A percentile compares a stretch with the other conserved stretches of the same genome.
These are phyloP conservation scores for Closterium sp. DNA, from an alignment of 139 green algal genomes.

Conservation along the genomic window DNA sequence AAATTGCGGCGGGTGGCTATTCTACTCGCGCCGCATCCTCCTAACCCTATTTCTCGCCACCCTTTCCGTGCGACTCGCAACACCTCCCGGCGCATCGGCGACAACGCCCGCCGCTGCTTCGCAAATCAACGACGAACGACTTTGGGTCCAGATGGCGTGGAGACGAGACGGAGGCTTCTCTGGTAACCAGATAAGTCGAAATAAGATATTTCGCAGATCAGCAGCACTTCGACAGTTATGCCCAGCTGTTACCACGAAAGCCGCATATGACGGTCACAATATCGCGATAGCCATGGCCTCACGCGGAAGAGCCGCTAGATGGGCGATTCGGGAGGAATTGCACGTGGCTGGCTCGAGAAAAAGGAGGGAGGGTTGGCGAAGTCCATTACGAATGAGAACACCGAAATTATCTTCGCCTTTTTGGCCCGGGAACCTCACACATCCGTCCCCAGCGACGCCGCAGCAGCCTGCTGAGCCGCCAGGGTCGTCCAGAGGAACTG, in stretches of 20 bases:
- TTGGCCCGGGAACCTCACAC: neutral
- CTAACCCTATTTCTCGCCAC: neutral
- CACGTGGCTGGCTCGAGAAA: neutral
- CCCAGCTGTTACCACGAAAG: neutral
- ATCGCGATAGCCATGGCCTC: neutral
- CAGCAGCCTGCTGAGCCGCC: too few relatives aligned
- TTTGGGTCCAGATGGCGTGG: neutral
- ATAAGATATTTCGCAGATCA: neutral
- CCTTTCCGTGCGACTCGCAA: neutral
- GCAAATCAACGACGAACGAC: neutral
- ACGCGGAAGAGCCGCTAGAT: neutral
- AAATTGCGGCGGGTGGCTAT: neutral
- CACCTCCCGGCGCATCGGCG: neutral
- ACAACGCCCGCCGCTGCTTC: neutral
- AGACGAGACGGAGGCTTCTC: neutral
- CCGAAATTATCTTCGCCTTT: neutral
- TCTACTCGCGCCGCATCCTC: neutral
- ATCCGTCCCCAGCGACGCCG: too few relatives aligned
- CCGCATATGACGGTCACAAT: neutral
- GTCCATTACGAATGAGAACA: neutral
- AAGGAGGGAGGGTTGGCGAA: neutral
- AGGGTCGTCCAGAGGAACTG: neutral
- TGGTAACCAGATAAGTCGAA: neutral
- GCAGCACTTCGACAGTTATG: neutral
- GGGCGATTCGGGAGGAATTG: neutral